Percentiles rank a stretch among this genome's conserved stretches.
phyloP scores from a whole-genome alignment of 2,329 filamentous ascomycete genomes.

The Cladophialophora bantiana region DNA sequence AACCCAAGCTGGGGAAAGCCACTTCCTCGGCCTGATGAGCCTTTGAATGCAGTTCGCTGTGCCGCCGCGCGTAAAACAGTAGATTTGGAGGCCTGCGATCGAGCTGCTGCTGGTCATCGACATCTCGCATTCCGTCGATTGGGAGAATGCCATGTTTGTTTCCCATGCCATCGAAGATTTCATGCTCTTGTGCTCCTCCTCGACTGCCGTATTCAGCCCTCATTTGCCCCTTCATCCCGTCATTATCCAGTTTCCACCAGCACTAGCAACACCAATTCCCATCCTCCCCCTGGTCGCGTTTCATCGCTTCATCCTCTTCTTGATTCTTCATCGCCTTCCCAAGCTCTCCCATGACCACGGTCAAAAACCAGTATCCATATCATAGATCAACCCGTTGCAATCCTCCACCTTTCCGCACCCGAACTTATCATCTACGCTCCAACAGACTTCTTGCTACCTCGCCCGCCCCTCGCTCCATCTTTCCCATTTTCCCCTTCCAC shows the following conservation, averaged over 20 bases:
- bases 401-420: background rate
- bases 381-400: background rate
- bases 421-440: background rate
- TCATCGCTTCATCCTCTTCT: background rate
- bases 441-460: background rate
- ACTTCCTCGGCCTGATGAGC: background rate
- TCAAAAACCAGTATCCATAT: slow-evolving; percentile 3
- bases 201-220: background rate
- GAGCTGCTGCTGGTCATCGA: slow-evolving; percentile 18
- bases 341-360: background rate
- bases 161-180: slow-evolving; percentile 23
- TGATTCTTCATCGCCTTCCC: slow-evolving; percentile 3
- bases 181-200: background rate
- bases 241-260: slow-evolving; percentile 3
- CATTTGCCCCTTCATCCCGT: slow-evolving; percentile 12
- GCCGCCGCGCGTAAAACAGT: slow-evolving; percentile 10
- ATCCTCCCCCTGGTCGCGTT: slow-evolving; percentile 1
- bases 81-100: slow-evolving; percentile 9
- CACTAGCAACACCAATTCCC: background rate
- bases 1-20: background rate
- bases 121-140: slow-evolving; percentile 11
- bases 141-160: slow-evolving; percentile 20
- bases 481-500: background rate
- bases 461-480: background rate
- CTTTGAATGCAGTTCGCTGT: background rate